Percentiles rank a stretch among this genome's conserved stretches.
Conservation (phyloP, 2,329 filamentous ascomycete species). For the Epichloe scottii region DNA sequence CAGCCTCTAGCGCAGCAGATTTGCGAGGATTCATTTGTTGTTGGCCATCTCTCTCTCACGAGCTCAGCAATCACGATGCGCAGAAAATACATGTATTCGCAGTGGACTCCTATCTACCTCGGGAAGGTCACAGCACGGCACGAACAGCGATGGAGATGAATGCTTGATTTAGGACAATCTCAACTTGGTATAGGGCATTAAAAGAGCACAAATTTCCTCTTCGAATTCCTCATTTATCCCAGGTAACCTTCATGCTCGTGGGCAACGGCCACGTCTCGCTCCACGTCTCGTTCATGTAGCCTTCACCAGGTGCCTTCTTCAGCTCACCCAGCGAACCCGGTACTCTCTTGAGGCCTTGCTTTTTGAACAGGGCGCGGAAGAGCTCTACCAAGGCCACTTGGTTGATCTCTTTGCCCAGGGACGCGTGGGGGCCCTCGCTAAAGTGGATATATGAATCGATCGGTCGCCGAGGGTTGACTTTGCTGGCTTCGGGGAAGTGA, state of each 20-base stretch:
- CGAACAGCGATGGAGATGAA: no score
- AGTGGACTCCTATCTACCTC: no score
- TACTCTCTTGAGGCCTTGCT: conserved; percentile 47
- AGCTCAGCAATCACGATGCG: no score
- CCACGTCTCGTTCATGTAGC: conserved; percentile 57
- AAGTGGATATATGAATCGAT: conserved; percentile 53
- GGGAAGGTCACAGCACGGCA: no score
- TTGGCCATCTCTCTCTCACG: no score
- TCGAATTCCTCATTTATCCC: conserved; percentile 23
- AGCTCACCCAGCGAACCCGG: conserved; percentile 52
- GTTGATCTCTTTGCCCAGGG: conserved; percentile 47
- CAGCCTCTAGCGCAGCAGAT: no score
- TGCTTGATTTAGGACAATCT: not conserved
- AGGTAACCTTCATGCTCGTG: conserved; percentile 39
- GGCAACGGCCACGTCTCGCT: conserved; percentile 35
- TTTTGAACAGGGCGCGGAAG: conserved; percentile 51
- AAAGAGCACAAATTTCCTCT: not conserved
- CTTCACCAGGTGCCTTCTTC: conserved; percentile 48
- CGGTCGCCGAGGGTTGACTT: conserved; percentile 50
- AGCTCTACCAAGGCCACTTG: conserved; percentile 53
- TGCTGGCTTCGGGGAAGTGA: conserved; percentile 48
- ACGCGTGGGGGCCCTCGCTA: conserved; percentile 48
- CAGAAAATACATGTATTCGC: no score
- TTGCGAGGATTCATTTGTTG: no score
- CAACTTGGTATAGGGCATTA: not conserved